Evolutionary conservation across 2,329 filamentous ascomycete genomes (phyloP).

Genomic region (Trichoderma polysporum): DNA sequence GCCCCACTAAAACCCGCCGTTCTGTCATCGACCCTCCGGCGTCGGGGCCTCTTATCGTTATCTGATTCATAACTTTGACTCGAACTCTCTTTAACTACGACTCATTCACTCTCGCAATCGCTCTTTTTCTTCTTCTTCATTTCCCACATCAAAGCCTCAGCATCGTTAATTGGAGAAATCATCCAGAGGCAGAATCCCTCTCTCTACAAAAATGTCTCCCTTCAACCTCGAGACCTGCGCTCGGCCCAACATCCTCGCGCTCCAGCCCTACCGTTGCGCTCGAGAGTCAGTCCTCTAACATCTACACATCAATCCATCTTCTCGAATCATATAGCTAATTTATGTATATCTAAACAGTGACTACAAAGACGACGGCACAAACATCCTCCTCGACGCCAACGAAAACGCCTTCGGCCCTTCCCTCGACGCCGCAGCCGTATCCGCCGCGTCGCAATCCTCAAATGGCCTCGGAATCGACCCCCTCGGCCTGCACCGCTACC

Average conservation of each 20-base stretch:
- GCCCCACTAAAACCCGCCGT: slow-evolving; percentile 16
- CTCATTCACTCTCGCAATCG: background rate
- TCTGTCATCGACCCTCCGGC: slow-evolving; percentile 13
- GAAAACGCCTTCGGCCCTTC: slow-evolving; percentile 95
- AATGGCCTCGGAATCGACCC: slow-evolving; percentile 59
- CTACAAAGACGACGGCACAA: slow-evolving; percentile 97
- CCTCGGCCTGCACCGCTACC: slow-evolving; percentile 85
- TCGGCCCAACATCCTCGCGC: slow-evolving; percentile 71
- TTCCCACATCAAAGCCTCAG: background rate
- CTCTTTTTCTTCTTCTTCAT: background rate
- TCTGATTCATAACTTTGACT: slow-evolving; percentile 9
- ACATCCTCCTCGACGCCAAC: slow-evolving; percentile 94
- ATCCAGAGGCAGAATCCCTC: background rate
- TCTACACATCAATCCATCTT: background rate
- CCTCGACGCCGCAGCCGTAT: slow-evolving; percentile 51
- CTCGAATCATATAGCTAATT: background rate
- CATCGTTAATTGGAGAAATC: background rate
- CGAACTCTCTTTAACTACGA: background rate
- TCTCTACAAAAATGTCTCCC: slow-evolving; percentile 48
- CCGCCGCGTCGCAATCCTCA: slow-evolving; percentile 37
- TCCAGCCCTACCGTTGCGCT: slow-evolving; percentile 78
- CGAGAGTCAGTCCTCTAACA: slow-evolving; percentile 63
- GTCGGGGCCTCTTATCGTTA: slow-evolving; percentile 19
- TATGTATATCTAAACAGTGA: slow-evolving; percentile 63
- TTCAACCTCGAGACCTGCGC: slow-evolving; percentile 76